phyloP scores from a whole-genome alignment of 2,329 filamentous ascomycete genomes.

The Colletotrichum eremochloae region DNA sequence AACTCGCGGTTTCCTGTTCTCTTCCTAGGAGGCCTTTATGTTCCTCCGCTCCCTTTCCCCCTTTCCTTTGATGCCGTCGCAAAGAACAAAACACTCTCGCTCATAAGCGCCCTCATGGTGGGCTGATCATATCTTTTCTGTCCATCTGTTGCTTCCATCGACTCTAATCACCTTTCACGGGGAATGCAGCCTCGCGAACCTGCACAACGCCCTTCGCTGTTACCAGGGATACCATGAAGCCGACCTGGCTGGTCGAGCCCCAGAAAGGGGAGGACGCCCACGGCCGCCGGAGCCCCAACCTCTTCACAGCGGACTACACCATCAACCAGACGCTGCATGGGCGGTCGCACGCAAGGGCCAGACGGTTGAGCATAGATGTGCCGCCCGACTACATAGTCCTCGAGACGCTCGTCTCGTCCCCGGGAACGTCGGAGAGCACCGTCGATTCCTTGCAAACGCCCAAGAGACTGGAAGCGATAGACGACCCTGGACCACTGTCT shows the following conservation, averaged over 20 bases:
- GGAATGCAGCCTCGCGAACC: conserved; percentile 23
- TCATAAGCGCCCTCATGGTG: conserved; percentile 20
- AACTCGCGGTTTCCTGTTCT: conserved; percentile 5
- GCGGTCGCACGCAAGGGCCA: conserved; percentile 9
- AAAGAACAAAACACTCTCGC: conserved; percentile 12
- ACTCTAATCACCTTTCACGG: background rate
- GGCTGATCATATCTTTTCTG: background rate
- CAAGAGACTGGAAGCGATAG: conserved; percentile 2
- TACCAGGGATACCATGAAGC: conserved; percentile 32
- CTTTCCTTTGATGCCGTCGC: background rate
- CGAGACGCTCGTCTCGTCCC: conserved; percentile 22
- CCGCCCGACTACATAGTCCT: conserved; percentile 28
- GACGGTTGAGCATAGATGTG: conserved; percentile 29
- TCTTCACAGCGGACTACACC: conserved; percentile 39
- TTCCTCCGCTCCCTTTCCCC: background rate
- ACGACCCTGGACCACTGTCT: conserved; percentile 5
- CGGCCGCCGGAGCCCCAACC: conserved; percentile 24
- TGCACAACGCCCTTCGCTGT: conserved; percentile 11
- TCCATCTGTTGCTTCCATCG: background rate
- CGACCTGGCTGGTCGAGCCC: conserved; percentile 32
- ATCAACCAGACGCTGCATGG: conserved; percentile 39
- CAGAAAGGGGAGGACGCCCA: conserved; percentile 22
- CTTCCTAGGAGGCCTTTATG: background rate
- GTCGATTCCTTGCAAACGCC: conserved; percentile 6
- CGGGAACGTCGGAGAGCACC: conserved; percentile 24